Evolutionary conservation across 345 rosid species (phyloP).

Genomic region (Sonneratia caseolaris): DNA sequence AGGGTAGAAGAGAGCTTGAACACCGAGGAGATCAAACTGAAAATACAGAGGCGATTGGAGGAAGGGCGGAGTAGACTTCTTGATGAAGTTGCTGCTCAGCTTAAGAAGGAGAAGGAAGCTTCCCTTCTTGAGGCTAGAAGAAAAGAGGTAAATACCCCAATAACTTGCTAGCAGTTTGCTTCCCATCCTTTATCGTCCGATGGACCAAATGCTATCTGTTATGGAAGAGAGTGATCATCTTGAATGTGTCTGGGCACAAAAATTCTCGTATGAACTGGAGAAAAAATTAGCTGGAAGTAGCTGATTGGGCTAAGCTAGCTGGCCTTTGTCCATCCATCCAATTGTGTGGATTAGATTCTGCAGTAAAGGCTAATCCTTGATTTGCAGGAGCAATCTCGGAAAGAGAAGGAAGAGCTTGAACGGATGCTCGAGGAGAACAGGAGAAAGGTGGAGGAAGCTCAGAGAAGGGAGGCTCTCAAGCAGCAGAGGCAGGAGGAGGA

Average conservation of each 20-base stretch:
- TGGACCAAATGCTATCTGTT: no score
- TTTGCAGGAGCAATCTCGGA: constrained; percentile 57
- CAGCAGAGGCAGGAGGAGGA: constrained; percentile 81
- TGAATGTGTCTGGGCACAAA: no score
- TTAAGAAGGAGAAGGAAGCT: constrained; percentile 77
- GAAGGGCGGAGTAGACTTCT: constrained; percentile 62
- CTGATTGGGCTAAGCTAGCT: no score
- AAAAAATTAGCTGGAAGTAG: no score
- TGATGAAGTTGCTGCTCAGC: constrained; percentile 69
- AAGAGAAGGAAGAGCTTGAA: constrained; percentile 65
- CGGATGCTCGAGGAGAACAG: constrained; percentile 68
- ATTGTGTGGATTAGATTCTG: background rate
- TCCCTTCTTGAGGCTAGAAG: constrained; percentile 51
- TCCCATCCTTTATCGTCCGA: no score
- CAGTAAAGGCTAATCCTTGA: background rate
- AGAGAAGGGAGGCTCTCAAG: constrained; percentile 75
- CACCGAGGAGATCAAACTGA: constrained; percentile 53
- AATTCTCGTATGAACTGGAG: no score
- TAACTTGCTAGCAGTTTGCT: background rate
- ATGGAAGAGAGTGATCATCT: no score
- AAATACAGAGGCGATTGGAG: constrained; percentile 56
- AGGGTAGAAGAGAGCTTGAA: constrained; percentile 76
- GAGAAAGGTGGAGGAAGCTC: constrained; percentile 69
- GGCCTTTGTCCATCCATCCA: background rate
- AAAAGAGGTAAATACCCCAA: constrained; percentile 50